A percentile compares a stretch with the other conserved stretches of the same genome.
These are phyloP conservation scores for Podospora appendiculata DNA, from an alignment of 495 filamentous ascomycete genomes.

Conservation along the genomic window DNA sequence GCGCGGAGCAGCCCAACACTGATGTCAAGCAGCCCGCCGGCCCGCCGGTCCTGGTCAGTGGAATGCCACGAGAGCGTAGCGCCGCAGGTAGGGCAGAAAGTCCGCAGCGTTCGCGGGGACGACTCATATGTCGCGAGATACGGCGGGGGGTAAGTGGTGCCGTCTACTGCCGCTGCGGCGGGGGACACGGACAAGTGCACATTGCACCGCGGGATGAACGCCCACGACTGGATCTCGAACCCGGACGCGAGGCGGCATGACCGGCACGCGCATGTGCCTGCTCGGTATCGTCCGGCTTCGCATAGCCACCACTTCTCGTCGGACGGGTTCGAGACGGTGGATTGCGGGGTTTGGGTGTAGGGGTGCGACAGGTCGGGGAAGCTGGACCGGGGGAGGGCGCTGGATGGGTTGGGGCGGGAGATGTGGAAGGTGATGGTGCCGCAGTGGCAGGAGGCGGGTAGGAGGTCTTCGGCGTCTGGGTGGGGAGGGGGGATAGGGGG, in stretches of 20 bases:
- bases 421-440: slow-evolving; percentile 28
- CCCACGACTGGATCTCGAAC: slow-evolving; percentile 62
- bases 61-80: slow-evolving; percentile 60
- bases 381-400: slow-evolving; percentile 15
- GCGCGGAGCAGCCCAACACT: slow-evolving; percentile 54
- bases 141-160: slow-evolving; percentile 29
- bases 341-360: slow-evolving; percentile 25
- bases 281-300: slow-evolving; percentile 44
- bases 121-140: slow-evolving; percentile 45
- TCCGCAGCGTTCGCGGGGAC: slow-evolving; percentile 46
- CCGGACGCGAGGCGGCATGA: slow-evolving; percentile 56
- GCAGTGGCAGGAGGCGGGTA: slow-evolving; percentile 38
- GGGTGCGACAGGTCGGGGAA: slow-evolving; percentile 28
- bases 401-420: slow-evolving; percentile 28
- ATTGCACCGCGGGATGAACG: slow-evolving; percentile 56
- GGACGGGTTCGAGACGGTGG: slow-evolving; percentile 32
- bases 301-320: slow-evolving; percentile 31
- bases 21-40: slow-evolving; percentile 54
- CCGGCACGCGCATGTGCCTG: slow-evolving; percentile 57
- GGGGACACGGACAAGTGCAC: slow-evolving; percentile 45
- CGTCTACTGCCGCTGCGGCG: neutral
- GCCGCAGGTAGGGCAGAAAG: slow-evolving; percentile 58
- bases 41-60: slow-evolving; percentile 34
- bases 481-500: neutral
- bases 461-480: slow-evolving; percentile 4